Evolutionary conservation across 2,329 filamentous ascomycete genomes (phyloP).

Genomic region (Penicillium psychrosexuale): DNA sequence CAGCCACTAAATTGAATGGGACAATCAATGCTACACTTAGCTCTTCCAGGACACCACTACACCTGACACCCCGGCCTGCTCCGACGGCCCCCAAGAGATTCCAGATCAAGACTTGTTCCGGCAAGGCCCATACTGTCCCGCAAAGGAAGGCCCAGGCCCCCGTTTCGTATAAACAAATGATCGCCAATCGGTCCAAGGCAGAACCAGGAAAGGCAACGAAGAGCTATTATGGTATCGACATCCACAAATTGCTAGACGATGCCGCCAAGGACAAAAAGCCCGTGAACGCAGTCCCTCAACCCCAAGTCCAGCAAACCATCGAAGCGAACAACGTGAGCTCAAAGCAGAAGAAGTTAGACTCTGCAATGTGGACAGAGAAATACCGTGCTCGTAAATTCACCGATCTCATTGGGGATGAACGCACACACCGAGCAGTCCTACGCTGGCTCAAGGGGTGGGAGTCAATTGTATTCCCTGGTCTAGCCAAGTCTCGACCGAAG

Average conservation of each 20-base stretch:
- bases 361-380: constrained; percentile 85
- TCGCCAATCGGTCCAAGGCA: constrained; percentile 52
- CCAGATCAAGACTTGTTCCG: constrained; percentile 48
- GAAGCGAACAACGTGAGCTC: constrained; percentile 27
- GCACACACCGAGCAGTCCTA: constrained; percentile 84
- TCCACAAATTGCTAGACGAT: constrained; percentile 75
- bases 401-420: constrained; percentile 89
- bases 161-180: constrained; percentile 52
- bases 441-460: constrained; percentile 97
- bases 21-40: not conserved
- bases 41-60: constrained; percentile 2
- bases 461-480: constrained; percentile 80
- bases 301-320: constrained; percentile 31
- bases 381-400: constrained; percentile 90
- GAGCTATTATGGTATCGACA: constrained; percentile 87
- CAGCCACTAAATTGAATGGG: not conserved
- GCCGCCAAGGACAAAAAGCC: constrained; percentile 56
- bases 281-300: constrained; percentile 16
- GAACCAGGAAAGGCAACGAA: constrained; percentile 54
- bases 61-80: constrained; percentile 14
- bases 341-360: constrained; percentile 31
- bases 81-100: constrained; percentile 21
- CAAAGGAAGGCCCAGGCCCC: constrained; percentile 36
- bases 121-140: constrained; percentile 45
- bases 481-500: constrained; percentile 58